Percentiles rank a stretch among this genome's conserved stretches.
phyloP scores from a whole-genome alignment of 2,329 filamentous ascomycete genomes.

The Epichloe scottii region DNA sequence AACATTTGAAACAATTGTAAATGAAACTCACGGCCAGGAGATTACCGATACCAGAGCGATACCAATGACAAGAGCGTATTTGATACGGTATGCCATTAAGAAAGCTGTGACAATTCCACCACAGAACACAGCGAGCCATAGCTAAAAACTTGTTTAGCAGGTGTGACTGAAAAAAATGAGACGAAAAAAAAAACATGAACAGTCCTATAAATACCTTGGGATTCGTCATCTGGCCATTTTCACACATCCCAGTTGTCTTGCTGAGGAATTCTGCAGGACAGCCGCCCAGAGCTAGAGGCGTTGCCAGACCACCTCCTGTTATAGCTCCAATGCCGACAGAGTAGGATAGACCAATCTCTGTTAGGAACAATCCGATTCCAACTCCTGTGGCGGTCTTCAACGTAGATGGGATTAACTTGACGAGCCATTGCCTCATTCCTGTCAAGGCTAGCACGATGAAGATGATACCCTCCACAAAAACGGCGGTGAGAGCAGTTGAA shows the following conservation, averaged over 20 bases:
- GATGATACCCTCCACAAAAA: constrained; percentile 53
- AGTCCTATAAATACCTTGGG: constrained; percentile 45
- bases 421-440: constrained; percentile 62
- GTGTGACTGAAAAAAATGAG: not conserved
- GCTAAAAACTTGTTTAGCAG: constrained; percentile 23
- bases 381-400: constrained; percentile 55
- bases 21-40: constrained; percentile 53
- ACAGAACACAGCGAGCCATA: constrained; percentile 79
- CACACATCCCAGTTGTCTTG: constrained; percentile 34
- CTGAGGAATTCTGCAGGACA: constrained; percentile 48
- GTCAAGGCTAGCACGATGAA: constrained; percentile 53
- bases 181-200: not conserved
- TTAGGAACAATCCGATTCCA: constrained; percentile 52
- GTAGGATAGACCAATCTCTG: constrained; percentile 58
- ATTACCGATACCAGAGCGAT: constrained; percentile 60
- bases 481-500: constrained; percentile 46
- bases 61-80: constrained; percentile 62
- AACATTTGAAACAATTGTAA: not conserved
- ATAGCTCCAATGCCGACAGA: constrained; percentile 73
- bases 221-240: constrained; percentile 58
- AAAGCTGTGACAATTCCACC: constrained; percentile 70
- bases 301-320: constrained; percentile 50
- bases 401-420: constrained; percentile 50
- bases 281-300: constrained; percentile 66
- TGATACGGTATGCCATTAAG: constrained; percentile 67